phyloP scores from a whole-genome alignment of 1,284 basidiomycete species.

The Phellinidium pouzarii region DNA sequence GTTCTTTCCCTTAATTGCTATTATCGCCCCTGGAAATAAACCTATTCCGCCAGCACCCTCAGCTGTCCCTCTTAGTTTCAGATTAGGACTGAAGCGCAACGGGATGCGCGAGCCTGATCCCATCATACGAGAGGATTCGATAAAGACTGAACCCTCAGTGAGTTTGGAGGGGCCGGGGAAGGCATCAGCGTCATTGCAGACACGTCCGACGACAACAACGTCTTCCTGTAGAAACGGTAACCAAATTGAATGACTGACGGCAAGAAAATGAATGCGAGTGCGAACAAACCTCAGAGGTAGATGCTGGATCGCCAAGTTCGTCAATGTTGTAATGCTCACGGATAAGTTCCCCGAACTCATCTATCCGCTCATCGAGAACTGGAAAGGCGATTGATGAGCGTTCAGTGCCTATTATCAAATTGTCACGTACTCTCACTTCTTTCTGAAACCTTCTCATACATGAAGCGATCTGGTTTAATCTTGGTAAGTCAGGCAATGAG shows the following conservation, averaged over 20 bases:
- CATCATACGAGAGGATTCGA: conserved; percentile 79
- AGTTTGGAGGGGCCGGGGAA: conserved; percentile 52
- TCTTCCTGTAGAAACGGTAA: conserved; percentile 45
- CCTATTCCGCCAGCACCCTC: conserved; percentile 64
- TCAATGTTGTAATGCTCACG: conserved; percentile 62
- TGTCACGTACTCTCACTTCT: conserved; percentile 62
- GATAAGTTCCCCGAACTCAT: conserved; percentile 73
- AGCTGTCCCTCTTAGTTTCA: conserved; percentile 62
- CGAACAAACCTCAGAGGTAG: conserved; percentile 60
- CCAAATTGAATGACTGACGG: conserved; percentile 16
- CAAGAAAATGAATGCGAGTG: conserved; percentile 3
- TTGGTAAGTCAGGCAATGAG: conserved; percentile 1
- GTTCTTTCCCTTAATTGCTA: conserved; percentile 85
- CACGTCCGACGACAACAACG: conserved; percentile 74
- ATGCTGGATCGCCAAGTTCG: conserved; percentile 72
- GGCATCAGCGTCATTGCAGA: conserved; percentile 65
- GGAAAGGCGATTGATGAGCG: not conserved
- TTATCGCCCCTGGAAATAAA: conserved; percentile 87
- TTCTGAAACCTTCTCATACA: conserved; percentile 85
- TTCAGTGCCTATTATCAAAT: not conserved
- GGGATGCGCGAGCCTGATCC: conserved; percentile 68
- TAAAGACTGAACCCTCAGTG: conserved; percentile 61
- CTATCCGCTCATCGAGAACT: conserved; percentile 82
- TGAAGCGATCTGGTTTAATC: conserved; percentile 69
- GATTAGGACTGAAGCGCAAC: conserved; percentile 59